These are phyloP conservation scores for Curvularia hawaiiensis DNA, from an alignment of 2,329 filamentous ascomycete genomes.

Conservation along the genomic window DNA sequence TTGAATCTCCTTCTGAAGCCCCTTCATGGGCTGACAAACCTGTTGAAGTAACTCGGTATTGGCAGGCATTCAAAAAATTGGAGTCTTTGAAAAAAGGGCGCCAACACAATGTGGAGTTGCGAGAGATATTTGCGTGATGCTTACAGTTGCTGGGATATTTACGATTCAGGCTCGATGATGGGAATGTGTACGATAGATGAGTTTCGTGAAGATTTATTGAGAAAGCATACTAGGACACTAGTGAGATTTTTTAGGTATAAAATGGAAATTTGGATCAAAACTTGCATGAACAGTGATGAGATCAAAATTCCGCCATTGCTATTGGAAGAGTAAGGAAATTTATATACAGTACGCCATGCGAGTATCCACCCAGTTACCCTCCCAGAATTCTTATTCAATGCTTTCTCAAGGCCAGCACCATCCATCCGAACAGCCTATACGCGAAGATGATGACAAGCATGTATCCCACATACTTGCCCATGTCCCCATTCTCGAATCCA, in stretches of 20 bases:
- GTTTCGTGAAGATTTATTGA: no score
- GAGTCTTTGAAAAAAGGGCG: not conserved
- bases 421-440: slow-evolving; percentile 72
- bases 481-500: slow-evolving; percentile 67
- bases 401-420: slow-evolving; percentile 57
- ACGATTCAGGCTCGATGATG: no score
- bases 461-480: slow-evolving; percentile 76
- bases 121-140: not conserved
- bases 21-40: not conserved
- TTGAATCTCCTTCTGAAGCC: not conserved
- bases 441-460: slow-evolving; percentile 76
- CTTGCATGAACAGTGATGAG: not conserved
- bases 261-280: not conserved
- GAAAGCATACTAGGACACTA: no score
- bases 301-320: not conserved
- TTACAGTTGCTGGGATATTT: no score
- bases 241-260: no score
- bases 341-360: not conserved
- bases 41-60: not conserved
- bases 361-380: not conserved
- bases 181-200: no score
- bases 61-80: not conserved
- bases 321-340: no score
- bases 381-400: slow-evolving; percentile 11
- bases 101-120: not conserved